A percentile compares a stretch with the other conserved stretches of the same genome.
These are phyloP conservation scores for Candida saitoana DNA, from an alignment of 805 yeast species.

Conservation along the genomic window DNA sequence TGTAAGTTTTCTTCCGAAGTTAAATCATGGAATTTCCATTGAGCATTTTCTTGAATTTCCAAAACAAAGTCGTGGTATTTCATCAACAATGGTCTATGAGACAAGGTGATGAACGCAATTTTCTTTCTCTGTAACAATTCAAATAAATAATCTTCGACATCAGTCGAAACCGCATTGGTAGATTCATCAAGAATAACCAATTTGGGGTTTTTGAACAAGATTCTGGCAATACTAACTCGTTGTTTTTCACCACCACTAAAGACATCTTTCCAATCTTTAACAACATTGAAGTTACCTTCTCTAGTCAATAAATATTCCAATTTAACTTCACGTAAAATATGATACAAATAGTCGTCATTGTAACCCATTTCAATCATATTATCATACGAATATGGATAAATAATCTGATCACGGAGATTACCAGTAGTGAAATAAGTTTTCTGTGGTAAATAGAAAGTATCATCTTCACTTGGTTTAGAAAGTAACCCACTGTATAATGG, in stretches of 20 bases:
- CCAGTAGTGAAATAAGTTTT: conserved; percentile 80
- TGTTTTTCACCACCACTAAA: conserved; percentile 96
- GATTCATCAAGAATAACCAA: conserved; percentile 87
- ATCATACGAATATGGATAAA: conserved; percentile 75
- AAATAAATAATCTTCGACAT: conserved; percentile 82
- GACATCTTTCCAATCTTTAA: conserved; percentile 82
- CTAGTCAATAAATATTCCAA: conserved; percentile 76
- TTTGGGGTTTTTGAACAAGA: conserved; percentile 73
- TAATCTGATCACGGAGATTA: conserved; percentile 84
- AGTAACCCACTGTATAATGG: conserved; percentile 81
- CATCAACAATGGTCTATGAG: conserved; percentile 78
- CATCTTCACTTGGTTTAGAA: conserved; percentile 68
- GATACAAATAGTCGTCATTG: conserved; percentile 65
- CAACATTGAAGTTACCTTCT: conserved; percentile 51
- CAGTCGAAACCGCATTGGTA: conserved; percentile 88
- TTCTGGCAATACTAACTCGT: conserved; percentile 82
- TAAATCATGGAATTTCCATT: conserved; percentile 58
- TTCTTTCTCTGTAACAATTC: conserved; percentile 65
- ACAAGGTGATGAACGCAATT: conserved; percentile 75
- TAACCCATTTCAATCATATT: conserved; percentile 72
- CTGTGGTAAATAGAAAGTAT: conserved; percentile 79
- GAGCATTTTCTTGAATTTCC: conserved; percentile 51
- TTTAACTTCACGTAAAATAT: conserved; percentile 69
- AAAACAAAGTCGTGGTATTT: conserved; percentile 79
- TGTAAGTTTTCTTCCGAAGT: conserved; percentile 64